Evolutionary conservation across 179 eudicot genomes (phyloP), one percentile per base, ranked within the genome.

Genomic region (Spergularia azorica): DNA sequence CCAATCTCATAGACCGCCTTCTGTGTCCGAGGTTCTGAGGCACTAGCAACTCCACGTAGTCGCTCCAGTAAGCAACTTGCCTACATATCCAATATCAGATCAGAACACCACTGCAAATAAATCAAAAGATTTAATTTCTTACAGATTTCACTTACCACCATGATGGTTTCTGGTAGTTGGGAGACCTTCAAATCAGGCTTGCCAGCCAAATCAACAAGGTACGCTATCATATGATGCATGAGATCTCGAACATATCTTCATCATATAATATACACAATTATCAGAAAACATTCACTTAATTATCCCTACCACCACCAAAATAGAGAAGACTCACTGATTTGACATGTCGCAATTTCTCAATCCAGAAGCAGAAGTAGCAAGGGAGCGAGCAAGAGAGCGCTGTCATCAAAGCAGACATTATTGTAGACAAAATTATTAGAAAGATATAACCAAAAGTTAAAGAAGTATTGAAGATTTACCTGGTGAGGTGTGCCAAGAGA

Each of bases 1-100:
- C 99, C 99, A 84, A 95, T 87, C 83, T 94, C 94, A 86, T 88
- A 93, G 71, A 91, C 82, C 77, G 99, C 98, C 84, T 86, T 91
- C 79, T 90, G 98, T 52, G 91, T 93, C 75, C 95, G 89, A 81
- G 99, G 95, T 83, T 95, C 97, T 73, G 96, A 86, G 67, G 97
- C 99, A 84, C 94, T 84, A 67, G 98, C 91, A 87, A 90, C 94
- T 79, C 99, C 99, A 79, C 97, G 92, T 75, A 95, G 89, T 62
- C 99, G 92, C 80, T 95, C 99, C 83, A 93, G 83, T 81, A 93
- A 83, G 88, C 97, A 95, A 75, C 89, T 88, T 74, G 94, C 90
- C 99, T 95, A 81, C 61, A 56, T 57, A 57, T 80, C 46, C 61
- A 74, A 39, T 39, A 54, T 38, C 21, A 39, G 13, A 43, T 75